phyloP scores from a whole-genome alignment of 2,329 filamentous ascomycete genomes.

The Claviceps cyperi region DNA sequence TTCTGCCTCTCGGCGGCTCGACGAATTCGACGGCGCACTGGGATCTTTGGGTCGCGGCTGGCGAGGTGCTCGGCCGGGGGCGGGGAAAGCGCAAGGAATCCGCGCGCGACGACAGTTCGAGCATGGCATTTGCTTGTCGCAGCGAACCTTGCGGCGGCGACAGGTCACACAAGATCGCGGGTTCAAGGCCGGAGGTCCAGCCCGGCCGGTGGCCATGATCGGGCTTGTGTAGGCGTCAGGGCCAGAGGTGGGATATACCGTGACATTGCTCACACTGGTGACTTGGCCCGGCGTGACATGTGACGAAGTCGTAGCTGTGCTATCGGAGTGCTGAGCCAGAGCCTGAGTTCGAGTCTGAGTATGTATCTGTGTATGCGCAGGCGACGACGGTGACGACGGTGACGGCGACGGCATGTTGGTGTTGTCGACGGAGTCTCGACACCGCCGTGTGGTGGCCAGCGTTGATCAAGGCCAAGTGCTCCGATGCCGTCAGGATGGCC shows the following conservation, averaged over 20 bases:
- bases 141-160: conserved; percentile 52
- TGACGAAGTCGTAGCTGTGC: conserved; percentile 5
- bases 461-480: not conserved
- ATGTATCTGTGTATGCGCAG: not conserved
- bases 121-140: conserved; percentile 65
- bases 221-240: conserved; percentile 23
- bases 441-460: conserved; percentile 6
- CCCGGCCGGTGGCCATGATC: conserved; percentile 19
- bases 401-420: conserved; percentile 11
- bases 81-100: conserved; percentile 60
- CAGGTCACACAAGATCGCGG: conserved; percentile 37
- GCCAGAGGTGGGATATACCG: conserved; percentile 26
- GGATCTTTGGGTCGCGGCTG: conserved; percentile 51
- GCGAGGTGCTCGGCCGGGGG: conserved; percentile 56
- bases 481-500: not conserved
- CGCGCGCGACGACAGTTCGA: conserved; percentile 58
- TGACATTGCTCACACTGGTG: conserved; percentile 14
- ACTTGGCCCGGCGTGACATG: conserved; percentile 8
- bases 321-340: conserved; percentile 8
- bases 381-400: conserved; percentile 11
- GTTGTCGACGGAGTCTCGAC: conserved; percentile 11
- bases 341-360: not conserved
- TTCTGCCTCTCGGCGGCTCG: conserved; percentile 50
- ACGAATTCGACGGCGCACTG: conserved; percentile 43
- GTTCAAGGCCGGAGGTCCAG: conserved; percentile 23